Evolutionary conservation across 2,329 filamentous ascomycete genomes (phyloP).

Genomic region (Westerdykella ornata): DNA sequence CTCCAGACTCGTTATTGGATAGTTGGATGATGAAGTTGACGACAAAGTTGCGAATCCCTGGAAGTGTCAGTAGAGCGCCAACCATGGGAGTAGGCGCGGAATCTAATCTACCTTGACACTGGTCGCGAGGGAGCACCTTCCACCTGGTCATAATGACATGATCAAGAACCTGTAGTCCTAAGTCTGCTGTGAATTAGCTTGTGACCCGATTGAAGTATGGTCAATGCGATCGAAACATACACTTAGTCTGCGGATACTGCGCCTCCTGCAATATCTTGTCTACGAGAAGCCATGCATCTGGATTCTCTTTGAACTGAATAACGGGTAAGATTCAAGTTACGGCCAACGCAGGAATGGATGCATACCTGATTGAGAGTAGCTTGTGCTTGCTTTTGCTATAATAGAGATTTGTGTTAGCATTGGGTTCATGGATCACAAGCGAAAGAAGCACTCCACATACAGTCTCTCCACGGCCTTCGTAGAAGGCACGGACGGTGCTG

Average conservation of each 20-base stretch:
- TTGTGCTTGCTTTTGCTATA: slow-evolving; percentile 92
- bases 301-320: slow-evolving; percentile 91
- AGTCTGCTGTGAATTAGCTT: slow-evolving; percentile 52
- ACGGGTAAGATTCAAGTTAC: slow-evolving; percentile 12
- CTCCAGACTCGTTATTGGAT: slow-evolving; percentile 80
- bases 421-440: slow-evolving; percentile 22
- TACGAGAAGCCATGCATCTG: slow-evolving; percentile 94
- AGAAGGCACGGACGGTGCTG: slow-evolving; percentile 91
- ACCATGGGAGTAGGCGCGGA: background rate
- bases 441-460: slow-evolving; percentile 47
- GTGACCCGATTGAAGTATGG: slow-evolving; percentile 10
- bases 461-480: slow-evolving; percentile 90
- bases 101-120: slow-evolving; percentile 71
- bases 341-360: slow-evolving; percentile 3
- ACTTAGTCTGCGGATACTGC: slow-evolving; percentile 93
- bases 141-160: slow-evolving; percentile 98
- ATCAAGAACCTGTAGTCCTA: slow-evolving; percentile 93
- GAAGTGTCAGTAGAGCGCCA: slow-evolving; percentile 6
- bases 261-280: slow-evolving; percentile 94
- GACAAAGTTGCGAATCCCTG: slow-evolving; percentile 97
- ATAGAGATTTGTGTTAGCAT: slow-evolving; percentile 32
- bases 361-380: slow-evolving; percentile 85
- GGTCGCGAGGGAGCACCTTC: slow-evolving; percentile 94
- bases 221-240: slow-evolving; percentile 52
- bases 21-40: slow-evolving; percentile 97